Evolutionary conservation across 78 protist genomes (phyloP).

Genomic region (Dictyostelium citrinum): DNA sequence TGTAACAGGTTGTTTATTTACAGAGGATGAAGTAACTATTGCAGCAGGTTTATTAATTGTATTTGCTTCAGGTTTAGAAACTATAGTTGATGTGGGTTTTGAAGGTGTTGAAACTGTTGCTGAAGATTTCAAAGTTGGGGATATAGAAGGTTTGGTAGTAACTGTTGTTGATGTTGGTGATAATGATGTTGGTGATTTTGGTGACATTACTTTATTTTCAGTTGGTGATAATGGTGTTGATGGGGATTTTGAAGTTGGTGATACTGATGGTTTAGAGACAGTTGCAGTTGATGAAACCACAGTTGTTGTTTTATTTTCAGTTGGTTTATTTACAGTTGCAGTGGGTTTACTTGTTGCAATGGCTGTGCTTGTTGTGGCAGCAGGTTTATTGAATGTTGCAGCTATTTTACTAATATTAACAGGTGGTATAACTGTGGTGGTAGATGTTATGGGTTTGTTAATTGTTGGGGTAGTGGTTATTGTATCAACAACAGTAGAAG

Average conservation of each 20-base stretch:
- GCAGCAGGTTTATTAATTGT: background rate
- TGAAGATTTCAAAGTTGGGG: background rate
- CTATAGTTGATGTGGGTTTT: background rate
- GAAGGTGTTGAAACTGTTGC: background rate
- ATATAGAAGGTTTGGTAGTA: background rate
- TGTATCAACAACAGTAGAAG: background rate
- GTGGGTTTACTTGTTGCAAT: background rate
- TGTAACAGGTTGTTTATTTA: background rate
- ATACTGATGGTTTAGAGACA: background rate
- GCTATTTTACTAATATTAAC: background rate
- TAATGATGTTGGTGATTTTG: background rate
- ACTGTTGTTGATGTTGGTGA: background rate
- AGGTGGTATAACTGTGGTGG: background rate
- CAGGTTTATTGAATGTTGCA: background rate
- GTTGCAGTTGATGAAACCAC: background rate
- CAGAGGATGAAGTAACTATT: background rate
- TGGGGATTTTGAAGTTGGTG: background rate
- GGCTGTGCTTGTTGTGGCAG: background rate
- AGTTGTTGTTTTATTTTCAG: background rate
- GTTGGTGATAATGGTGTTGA: background rate
- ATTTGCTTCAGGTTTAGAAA: background rate
- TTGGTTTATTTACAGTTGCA: background rate
- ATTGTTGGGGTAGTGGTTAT: background rate
- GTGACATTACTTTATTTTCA: background rate
- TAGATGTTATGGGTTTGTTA: background rate